Evolutionary conservation across 208 protist genomes (phyloP), one percentile per base, ranked within the genome.

Genomic region (Wallacemonas collosoma): DNA sequence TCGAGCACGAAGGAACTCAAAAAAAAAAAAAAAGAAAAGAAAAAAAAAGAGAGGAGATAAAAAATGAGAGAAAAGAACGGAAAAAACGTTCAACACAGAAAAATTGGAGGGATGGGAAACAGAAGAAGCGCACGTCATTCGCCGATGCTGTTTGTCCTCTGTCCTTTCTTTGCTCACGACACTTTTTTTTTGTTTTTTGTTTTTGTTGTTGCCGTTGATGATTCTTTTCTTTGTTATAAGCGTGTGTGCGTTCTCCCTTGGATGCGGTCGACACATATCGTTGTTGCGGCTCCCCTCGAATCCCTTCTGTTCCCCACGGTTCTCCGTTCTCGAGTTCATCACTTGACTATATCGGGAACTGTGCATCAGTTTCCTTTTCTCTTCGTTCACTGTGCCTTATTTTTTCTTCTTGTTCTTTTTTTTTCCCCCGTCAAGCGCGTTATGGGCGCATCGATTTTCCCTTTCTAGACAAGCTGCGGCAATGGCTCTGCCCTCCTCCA

Each of bases 11-110:
- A 15, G 48, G 15, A 53, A 53, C 9, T 38, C 14, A 58, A 58
- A 58, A n/a, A 36, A 1, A 58, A 55, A 51, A 35, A 5, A 53
- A 40, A 58, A 26, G 38, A 53, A 36, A 73, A 68, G 45, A 67
- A 58, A 58, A 54, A 51, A 72, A 55, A n/a, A 68, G 50, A 68
- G 45, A 68, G 17, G 60, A 56, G 44, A 57, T 45, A 38, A 72
- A 63, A 51, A 72, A 48, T 26, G 26, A 26, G 44, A 72, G 6
- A 15, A 63, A 71, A 26, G 26, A 26, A 26, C 0, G 26, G 26
- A 26, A 26, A 26, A 26, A 26, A 26, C 26, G 26, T 26, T 26
- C 26, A 26, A 17, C 51, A 77, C 40, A 48, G 40, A 73, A 65
- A 54, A 62, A 65, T 60, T 40, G 11, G 26, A 66, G 26, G 26